Evolutionary conservation across 2,329 filamentous ascomycete species (phyloP).

Genomic region (Thielaviopsis punctulata): DNA sequence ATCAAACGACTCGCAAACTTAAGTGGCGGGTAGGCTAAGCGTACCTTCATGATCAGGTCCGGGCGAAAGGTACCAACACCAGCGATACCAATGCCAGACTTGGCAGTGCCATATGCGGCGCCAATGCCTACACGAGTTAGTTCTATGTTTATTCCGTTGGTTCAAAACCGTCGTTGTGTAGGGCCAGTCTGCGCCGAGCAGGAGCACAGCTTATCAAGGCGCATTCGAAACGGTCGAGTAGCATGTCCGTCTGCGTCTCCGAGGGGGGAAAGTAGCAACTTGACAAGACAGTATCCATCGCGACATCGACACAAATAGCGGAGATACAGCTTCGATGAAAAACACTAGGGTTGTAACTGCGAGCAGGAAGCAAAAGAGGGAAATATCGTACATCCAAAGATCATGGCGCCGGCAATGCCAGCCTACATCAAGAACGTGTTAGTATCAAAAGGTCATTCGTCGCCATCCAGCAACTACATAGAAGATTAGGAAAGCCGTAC

Average conservation of each 20-base stretch:
- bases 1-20: too few species aligned
- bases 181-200: too few species aligned
- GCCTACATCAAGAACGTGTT: conserved; percentile 29
- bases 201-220: background rate
- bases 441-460: background rate
- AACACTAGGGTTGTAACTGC: background rate
- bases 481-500: too few species aligned
- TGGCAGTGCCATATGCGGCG: conserved; percentile 75
- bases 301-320: too few species aligned
- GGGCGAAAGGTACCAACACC: conserved; percentile 73
- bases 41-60: conserved; percentile 80
- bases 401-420: conserved; percentile 67
- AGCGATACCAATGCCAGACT: conserved; percentile 74
- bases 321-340: too few species aligned
- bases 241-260: too few species aligned
- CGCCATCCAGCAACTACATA: too few species aligned
- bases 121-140: conserved; percentile 33
- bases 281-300: too few species aligned
- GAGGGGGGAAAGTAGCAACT: too few species aligned
- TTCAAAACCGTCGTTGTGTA: background rate
- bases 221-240: too few species aligned
- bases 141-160: background rate
- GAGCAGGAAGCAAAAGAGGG: conserved; percentile 11
- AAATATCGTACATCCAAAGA: conserved; percentile 54
- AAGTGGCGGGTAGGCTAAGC: background rate